These are phyloP conservation scores for Metschnikowia anglica DNA, from an alignment of 805 yeast species.

Conservation along the genomic window DNA sequence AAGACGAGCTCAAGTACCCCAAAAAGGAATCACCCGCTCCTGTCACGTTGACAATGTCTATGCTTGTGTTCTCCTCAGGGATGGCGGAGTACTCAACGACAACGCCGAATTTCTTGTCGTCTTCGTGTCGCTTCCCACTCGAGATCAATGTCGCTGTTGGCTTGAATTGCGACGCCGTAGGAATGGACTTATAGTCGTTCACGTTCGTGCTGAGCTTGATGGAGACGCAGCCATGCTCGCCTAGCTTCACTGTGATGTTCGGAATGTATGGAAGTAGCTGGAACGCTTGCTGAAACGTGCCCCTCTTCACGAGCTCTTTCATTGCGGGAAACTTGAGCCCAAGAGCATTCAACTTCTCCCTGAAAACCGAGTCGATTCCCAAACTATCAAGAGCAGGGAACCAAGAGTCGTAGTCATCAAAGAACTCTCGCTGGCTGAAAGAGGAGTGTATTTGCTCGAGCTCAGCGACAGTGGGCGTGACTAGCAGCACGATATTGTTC, in stretches of 20 bases:
- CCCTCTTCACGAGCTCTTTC: slow-evolving; percentile 36
- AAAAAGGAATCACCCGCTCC: slow-evolving; percentile 88
- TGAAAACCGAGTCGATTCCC: slow-evolving; percentile 46
- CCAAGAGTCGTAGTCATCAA: slow-evolving; percentile 63
- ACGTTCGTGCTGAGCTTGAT: slow-evolving; percentile 36
- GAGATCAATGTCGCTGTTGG: slow-evolving; percentile 28
- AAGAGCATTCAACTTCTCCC: slow-evolving; percentile 44
- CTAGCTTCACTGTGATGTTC: slow-evolving; percentile 63
- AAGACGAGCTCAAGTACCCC: slow-evolving; percentile 55
- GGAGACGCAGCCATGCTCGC: slow-evolving; percentile 57
- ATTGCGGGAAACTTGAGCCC: slow-evolving; percentile 19
- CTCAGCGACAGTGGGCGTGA: slow-evolving; percentile 73
- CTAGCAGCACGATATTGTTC: slow-evolving; percentile 41
- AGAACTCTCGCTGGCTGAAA: slow-evolving; percentile 40
- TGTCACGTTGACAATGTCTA: slow-evolving; percentile 60
- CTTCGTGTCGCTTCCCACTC: slow-evolving; percentile 19
- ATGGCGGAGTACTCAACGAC: slow-evolving; percentile 62
- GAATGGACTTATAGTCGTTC: slow-evolving; percentile 32
- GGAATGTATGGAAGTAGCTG: slow-evolving; percentile 76
- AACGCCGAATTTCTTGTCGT: slow-evolving; percentile 45
- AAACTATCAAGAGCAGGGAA: slow-evolving; percentile 68
- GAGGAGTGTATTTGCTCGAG: slow-evolving; percentile 52
- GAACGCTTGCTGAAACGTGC: slow-evolving; percentile 63
- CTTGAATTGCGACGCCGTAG: slow-evolving; percentile 31
- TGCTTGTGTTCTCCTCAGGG: slow-evolving; percentile 29